Evolutionary conservation across 164 flowering plant species (phyloP).

Genomic region (Amborella trichopoda): DNA sequence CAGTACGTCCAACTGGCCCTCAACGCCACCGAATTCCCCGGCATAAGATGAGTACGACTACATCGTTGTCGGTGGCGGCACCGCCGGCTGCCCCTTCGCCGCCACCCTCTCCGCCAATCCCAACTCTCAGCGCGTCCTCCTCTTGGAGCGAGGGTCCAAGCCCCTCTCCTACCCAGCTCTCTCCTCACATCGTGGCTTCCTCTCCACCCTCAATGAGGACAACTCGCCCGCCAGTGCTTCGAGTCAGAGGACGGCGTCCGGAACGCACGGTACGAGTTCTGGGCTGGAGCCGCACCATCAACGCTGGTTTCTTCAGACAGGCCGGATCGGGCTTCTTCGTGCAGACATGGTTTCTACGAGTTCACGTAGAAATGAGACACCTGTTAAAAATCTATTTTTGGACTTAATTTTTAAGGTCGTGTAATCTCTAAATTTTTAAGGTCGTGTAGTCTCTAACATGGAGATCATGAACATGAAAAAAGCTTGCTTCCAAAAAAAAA

Average conservation of each 20-base stretch:
- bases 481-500: too few relatives aligned
- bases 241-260: conserved; percentile 88
- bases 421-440: too few relatives aligned
- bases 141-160: conserved; percentile 83
- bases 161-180: conserved; percentile 59
- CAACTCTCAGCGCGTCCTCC: conserved; percentile 55
- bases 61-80: conserved; percentile 92
- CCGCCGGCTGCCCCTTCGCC: conserved; percentile 93
- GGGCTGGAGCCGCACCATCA: conserved; percentile 84
- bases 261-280: conserved; percentile 78
- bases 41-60: too few relatives aligned
- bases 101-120: conserved; percentile 78
- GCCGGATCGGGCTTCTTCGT: conserved; percentile 73
- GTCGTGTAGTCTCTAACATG: too few relatives aligned
- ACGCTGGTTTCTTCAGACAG: conserved; percentile 94
- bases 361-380: too few relatives aligned
- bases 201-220: conserved; percentile 60
- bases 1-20: too few relatives aligned
- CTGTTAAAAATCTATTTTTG: too few relatives aligned
- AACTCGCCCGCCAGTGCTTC: conserved; percentile 58
- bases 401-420: too few relatives aligned
- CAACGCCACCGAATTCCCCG: too few relatives aligned
- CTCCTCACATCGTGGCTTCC: conserved; percentile 57
- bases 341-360: too few relatives aligned
- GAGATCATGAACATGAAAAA: too few relatives aligned